A percentile compares a stretch with the other conserved stretches of the same genome.
Evolutionary conservation across 2,329 filamentous ascomycete species (phyloP).

Genomic region (Fusarium dlaminii): DNA sequence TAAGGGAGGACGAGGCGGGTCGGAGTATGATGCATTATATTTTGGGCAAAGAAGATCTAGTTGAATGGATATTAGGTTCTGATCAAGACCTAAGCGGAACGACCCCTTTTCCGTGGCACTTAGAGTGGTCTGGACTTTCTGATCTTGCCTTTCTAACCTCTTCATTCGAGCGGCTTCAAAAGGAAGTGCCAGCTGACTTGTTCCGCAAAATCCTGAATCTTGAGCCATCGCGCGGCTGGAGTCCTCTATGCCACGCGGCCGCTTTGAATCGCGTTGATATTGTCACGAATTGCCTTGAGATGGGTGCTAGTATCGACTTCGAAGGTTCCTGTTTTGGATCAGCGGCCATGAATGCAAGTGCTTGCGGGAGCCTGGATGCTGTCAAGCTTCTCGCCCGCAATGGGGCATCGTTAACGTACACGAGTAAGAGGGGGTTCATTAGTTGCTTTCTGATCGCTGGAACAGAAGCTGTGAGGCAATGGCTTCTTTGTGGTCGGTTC

Average conservation of each 20-base stretch:
- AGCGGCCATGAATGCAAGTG: conserved; percentile 13
- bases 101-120: conserved; percentile 13
- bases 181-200: rapidly evolving
- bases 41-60: neutral
- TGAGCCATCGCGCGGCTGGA: conserved; percentile 13
- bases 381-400: neutral
- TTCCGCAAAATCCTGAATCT: conserved; percentile 7
- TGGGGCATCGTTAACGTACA: neutral
- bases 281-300: neutral
- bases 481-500: neutral
- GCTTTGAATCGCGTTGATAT: neutral
- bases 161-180: neutral
- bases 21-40: conserved; percentile 6
- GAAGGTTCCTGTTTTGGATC: conserved; percentile 14
- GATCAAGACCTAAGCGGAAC: neutral
- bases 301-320: neutral
- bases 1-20: neutral
- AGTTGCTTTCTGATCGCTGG: neutral
- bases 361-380: neutral
- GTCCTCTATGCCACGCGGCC: conserved; percentile 9
- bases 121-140: neutral
- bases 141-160: neutral
- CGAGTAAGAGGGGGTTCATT: rapidly evolving
- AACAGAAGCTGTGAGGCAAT: neutral
- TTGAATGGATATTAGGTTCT: neutral